These are phyloP conservation scores for Blastocystis sp. DNA, from an alignment of 352 stramenopile genomes.

Conservation along the genomic window DNA sequence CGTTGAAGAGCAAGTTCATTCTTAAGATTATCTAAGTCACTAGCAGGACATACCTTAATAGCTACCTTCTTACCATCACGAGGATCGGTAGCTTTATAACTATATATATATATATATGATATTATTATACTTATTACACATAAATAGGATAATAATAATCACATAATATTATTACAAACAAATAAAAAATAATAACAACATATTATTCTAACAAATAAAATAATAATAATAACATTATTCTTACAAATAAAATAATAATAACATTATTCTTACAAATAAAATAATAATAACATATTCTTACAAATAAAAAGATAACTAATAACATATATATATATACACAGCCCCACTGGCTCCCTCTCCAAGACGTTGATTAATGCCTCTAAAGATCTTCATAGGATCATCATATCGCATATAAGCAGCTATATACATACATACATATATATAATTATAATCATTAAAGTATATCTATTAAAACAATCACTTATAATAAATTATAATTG, in stretches of 20 bases:
- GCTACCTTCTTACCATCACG: constrained; percentile 44
- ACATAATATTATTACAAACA: too few relatives aligned
- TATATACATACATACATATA: constrained; percentile 44
- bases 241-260: too few relatives aligned
- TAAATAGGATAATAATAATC: too few relatives aligned
- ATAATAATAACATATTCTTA: too few relatives aligned
- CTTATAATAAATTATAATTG: constrained; percentile 19
- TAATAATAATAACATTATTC: too few relatives aligned
- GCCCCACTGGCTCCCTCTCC: constrained; percentile 50
- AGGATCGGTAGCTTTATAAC: constrained; percentile 40
- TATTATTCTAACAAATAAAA: too few relatives aligned
- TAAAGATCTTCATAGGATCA: constrained; percentile 42
- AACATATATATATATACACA: constrained; percentile 45
- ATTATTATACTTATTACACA: too few relatives aligned
- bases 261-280: too few relatives aligned
- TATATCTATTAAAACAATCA: constrained; percentile 30
- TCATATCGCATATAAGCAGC: constrained; percentile 37
- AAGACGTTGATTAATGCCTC: constrained; percentile 46
- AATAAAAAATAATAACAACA: too few relatives aligned
- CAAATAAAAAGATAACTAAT: too few relatives aligned
- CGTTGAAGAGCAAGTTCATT: constrained; percentile 53
- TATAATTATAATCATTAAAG: constrained; percentile 41
- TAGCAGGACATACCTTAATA: constrained; percentile 46
- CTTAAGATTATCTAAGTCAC: constrained; percentile 46
- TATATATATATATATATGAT: too few relatives aligned